Percentiles rank a stretch among this genome's conserved stretches.
These are phyloP conservation scores for Ocimum tenuiflorum DNA, from an alignment of 257 asterid species.

Conservation along the genomic window DNA sequence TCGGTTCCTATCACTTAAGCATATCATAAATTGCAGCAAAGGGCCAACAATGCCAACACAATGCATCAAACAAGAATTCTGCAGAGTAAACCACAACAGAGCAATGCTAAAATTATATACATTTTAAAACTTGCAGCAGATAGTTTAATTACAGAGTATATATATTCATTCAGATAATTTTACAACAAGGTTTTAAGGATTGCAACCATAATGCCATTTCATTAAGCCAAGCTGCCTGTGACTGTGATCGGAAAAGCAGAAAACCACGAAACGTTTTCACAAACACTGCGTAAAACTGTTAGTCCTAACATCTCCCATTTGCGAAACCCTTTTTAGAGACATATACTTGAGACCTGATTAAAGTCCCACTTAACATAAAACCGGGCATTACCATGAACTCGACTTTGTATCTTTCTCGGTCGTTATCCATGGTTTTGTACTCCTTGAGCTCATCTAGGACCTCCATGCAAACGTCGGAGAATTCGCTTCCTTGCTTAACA, in stretches of 20 bases:
- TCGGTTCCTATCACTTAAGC: no score
- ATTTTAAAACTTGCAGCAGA: constrained; percentile 18
- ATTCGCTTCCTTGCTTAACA: constrained; percentile 52
- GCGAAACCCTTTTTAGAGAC: constrained; percentile 32
- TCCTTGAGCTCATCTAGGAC: constrained; percentile 47
- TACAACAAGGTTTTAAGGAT: constrained; percentile 10
- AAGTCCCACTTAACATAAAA: constrained; percentile 42
- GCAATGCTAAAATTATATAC: constrained; percentile 18
- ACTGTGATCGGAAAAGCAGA: constrained; percentile 10
- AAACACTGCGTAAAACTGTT: background rate
- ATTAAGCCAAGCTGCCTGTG: constrained; percentile 18
- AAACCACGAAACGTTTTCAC: constrained; percentile 3
- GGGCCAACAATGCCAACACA: background rate
- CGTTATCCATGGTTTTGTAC: constrained; percentile 27
- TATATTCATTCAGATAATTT: constrained; percentile 12
- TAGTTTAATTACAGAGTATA: constrained; percentile 21
- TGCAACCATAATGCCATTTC: background rate
- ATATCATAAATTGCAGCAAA: no score
- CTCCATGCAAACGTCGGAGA: constrained; percentile 61
- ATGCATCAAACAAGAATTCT: background rate
- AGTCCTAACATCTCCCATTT: constrained; percentile 19
- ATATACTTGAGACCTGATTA: constrained; percentile 65
- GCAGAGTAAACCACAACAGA: background rate
- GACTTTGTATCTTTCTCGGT: constrained; percentile 41
- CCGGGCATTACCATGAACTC: constrained; percentile 86